A percentile compares a stretch with the other conserved stretches of the same genome.
Evolutionary conservation across 805 yeast species (phyloP).

Genomic region (Wickerhamiella shivajii): DNA sequence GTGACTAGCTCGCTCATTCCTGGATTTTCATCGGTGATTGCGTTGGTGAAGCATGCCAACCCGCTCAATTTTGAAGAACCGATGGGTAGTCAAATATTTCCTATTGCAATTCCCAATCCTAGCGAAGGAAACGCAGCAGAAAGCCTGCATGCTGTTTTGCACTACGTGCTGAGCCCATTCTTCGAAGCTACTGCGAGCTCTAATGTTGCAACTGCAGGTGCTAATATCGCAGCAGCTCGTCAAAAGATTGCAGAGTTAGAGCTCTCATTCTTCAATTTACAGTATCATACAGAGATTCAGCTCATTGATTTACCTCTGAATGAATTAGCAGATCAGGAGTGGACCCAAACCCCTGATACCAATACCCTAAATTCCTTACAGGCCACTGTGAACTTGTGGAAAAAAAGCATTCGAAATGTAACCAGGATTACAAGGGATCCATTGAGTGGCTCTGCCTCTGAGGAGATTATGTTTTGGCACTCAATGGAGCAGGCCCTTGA

Average conservation of each 20-base stretch:
- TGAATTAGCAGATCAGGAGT: conserved; percentile 12
- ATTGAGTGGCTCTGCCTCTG: conserved; percentile 40
- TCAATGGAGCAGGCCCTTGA: conserved; percentile 48
- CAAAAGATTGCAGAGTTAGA: conserved; percentile 36
- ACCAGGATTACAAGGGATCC: conserved; percentile 41
- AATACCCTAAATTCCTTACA: conserved; percentile 56
- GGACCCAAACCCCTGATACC: conserved; percentile 40
- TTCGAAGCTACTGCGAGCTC: conserved; percentile 33
- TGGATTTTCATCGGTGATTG: no score
- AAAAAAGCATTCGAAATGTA: conserved; percentile 42
- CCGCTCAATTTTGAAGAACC: conserved; percentile 9
- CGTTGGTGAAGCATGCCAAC: conserved; percentile 8
- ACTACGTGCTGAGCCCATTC: conserved; percentile 52
- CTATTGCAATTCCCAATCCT: conserved; percentile 2
- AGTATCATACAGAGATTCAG: conserved; percentile 53
- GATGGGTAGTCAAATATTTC: conserved; percentile 8
- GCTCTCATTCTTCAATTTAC: conserved; percentile 48
- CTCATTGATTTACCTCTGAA: conserved; percentile 21
- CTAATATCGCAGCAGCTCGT: conserved; percentile 9
- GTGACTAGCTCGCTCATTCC: no score
- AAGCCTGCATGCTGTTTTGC: conserved; percentile 42
- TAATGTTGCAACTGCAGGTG: neutral
- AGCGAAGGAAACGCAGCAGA: conserved; percentile 3
- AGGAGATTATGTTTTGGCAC: conserved; percentile 69
- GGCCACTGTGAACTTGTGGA: conserved; percentile 58